Conservation (phyloP, 2,329 filamentous ascomycete species). For the Fragosphaeria purpurea region DNA sequence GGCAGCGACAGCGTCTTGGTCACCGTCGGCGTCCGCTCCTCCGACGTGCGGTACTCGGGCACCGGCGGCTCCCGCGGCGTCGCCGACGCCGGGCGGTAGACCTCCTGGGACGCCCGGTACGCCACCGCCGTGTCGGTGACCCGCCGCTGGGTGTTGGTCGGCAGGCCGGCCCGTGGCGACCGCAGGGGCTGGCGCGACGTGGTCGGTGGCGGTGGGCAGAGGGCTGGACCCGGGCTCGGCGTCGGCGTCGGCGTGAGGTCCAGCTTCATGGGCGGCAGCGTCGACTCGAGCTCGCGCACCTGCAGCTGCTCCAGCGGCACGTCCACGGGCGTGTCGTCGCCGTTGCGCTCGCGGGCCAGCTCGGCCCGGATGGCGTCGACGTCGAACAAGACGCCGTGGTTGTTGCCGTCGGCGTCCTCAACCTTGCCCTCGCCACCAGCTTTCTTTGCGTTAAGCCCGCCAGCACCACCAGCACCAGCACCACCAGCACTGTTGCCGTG, state of each 20-base stretch:
- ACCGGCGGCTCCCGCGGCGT: neutral
- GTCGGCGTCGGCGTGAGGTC: slow-evolving; percentile 32
- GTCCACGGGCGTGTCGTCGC: slow-evolving; percentile 15
- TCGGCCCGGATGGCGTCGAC: slow-evolving; percentile 88
- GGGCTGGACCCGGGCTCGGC: slow-evolving; percentile 12
- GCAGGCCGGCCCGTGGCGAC: slow-evolving; percentile 19
- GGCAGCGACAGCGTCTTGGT: neutral
- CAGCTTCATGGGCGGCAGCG: slow-evolving; percentile 82
- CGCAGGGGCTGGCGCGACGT: slow-evolving; percentile 19
- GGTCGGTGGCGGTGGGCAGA: slow-evolving; percentile 18
- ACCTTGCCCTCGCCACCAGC: slow-evolving; percentile 23
- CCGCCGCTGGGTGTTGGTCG: neutral
- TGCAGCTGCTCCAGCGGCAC: slow-evolving; percentile 34
- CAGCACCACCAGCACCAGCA: slow-evolving; percentile 30
- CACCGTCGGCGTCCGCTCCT: slow-evolving; percentile 20
- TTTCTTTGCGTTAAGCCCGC: slow-evolving; percentile 32
- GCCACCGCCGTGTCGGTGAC: slow-evolving; percentile 7
- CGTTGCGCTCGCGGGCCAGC: slow-evolving; percentile 57
- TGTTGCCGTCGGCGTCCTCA: slow-evolving; percentile 41
- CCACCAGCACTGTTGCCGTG: slow-evolving; percentile 2
- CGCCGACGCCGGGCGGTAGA: neutral
- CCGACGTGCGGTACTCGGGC: slow-evolving; percentile 12
- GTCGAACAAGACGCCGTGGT: slow-evolving; percentile 73
- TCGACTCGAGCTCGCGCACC: slow-evolving; percentile 77
- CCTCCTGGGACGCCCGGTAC: slow-evolving; percentile 6